A percentile compares a stretch with the other conserved stretches of the same genome.
Evolutionary conservation across 108 stramenopile species (phyloP).

Genomic region (Cyclotella distinguenda): DNA sequence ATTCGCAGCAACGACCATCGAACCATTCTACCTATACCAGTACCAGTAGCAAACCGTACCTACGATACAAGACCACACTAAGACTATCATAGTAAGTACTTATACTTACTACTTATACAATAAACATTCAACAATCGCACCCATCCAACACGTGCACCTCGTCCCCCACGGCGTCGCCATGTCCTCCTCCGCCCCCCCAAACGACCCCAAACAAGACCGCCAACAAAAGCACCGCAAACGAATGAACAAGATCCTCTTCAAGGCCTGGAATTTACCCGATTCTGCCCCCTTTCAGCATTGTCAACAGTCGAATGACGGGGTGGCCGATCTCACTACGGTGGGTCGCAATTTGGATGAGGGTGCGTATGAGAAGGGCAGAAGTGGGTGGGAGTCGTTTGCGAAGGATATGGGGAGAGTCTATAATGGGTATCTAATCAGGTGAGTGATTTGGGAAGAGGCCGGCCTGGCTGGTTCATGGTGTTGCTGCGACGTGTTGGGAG

Average conservation of each 20-base stretch:
- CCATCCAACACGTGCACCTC: not conserved
- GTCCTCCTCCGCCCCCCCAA: not conserved
- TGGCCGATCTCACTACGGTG: slow-evolving; percentile 53
- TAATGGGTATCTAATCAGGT: slow-evolving; percentile 73
- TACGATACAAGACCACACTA: too few relatives aligned
- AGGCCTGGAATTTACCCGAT: slow-evolving; percentile 67
- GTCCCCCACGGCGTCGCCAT: not conserved
- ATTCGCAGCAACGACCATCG: too few relatives aligned
- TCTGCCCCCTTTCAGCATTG: slow-evolving; percentile 68
- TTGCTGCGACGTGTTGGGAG: too few relatives aligned
- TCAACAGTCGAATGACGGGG: slow-evolving; percentile 12
- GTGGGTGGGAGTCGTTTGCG: slow-evolving; percentile 83
- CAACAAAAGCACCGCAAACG: slow-evolving; percentile 63
- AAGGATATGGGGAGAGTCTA: slow-evolving; percentile 81
- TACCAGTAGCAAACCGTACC: too few relatives aligned
- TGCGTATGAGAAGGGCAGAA: slow-evolving; percentile 60
- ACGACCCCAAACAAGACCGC: slow-evolving; percentile 60
- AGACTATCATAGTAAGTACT: too few relatives aligned
- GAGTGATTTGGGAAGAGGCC: slow-evolving; percentile 1
- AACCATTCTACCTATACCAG: too few relatives aligned
- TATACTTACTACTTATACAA: too few relatives aligned
- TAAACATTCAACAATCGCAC: not conserved
- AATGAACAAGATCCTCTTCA: slow-evolving; percentile 75
- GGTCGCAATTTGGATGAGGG: slow-evolving; percentile 75
- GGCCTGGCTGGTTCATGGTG: not conserved